Conservation (phyloP, 2,329 filamentous ascomycete species). For the Penicillium sclerotiorum region DNA sequence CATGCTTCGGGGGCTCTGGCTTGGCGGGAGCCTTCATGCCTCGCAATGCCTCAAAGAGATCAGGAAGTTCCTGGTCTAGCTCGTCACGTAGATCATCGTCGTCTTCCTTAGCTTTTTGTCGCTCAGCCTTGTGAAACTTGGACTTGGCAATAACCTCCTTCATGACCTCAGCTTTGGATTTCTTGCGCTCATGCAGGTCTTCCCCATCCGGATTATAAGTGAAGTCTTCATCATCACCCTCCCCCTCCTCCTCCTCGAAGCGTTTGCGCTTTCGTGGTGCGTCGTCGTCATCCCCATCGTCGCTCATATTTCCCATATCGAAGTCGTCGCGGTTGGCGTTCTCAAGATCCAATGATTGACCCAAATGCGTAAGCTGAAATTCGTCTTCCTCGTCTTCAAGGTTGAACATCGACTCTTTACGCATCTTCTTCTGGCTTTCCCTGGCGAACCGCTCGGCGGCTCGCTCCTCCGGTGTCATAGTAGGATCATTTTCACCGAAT, state of each 20-base stretch:
- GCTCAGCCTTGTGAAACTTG: constrained; percentile 91
- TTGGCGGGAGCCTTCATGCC: constrained; percentile 58
- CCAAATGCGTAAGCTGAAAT: constrained; percentile 77
- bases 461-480: constrained; percentile 89
- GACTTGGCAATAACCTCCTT: constrained; percentile 97
- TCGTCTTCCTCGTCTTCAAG: constrained; percentile 80
- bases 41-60: constrained; percentile 72
- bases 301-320: constrained; percentile 70
- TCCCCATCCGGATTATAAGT: constrained; percentile 54
- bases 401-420: constrained; percentile 81
- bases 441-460: constrained; percentile 87
- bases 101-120: constrained; percentile 88
- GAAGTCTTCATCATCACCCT: constrained; percentile 44
- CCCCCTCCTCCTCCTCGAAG: constrained; percentile 46
- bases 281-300: constrained; percentile 54
- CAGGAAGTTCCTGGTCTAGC: constrained; percentile 79
- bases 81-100: constrained; percentile 85
- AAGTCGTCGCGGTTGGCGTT: constrained; percentile 70
- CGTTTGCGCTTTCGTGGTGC: constrained; percentile 59
- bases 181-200: constrained; percentile 77
- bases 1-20: constrained; percentile 49
- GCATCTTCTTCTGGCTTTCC: constrained; percentile 79
- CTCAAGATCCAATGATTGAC: constrained; percentile 70
- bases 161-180: constrained; percentile 96
- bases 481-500: constrained; percentile 93